Conservation (phyloP, 352 stramenopile species). For the Elongisporangium anandrum region DNA sequence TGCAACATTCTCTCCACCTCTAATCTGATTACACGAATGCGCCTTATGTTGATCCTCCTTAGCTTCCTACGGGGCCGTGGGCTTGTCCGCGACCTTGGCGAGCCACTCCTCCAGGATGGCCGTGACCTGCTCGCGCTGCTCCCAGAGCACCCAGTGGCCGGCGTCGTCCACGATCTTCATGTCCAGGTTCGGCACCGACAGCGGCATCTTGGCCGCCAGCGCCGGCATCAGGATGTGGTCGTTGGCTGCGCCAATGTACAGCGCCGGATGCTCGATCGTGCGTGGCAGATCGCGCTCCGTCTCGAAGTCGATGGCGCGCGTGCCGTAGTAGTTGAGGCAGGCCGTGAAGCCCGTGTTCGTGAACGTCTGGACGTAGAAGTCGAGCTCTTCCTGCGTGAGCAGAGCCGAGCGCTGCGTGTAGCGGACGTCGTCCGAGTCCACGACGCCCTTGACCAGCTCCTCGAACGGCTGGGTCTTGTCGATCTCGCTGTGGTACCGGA, state of each 20-base stretch:
- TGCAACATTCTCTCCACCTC: background rate
- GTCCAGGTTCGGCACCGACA: constrained; percentile 32
- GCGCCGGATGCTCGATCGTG: constrained; percentile 29
- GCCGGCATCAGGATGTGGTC: constrained; percentile 43
- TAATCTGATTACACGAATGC: background rate
- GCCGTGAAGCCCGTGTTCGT: constrained; percentile 29
- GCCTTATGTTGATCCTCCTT: background rate
- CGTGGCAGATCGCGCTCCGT: constrained; percentile 23
- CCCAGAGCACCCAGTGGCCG: constrained; percentile 36
- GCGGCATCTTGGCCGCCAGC: constrained; percentile 32
- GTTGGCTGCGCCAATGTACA: constrained; percentile 36
- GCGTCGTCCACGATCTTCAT: constrained; percentile 31
- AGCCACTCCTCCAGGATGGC: constrained; percentile 34
- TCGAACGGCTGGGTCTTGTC: constrained; percentile 13
- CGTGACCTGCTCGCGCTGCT: constrained; percentile 33
- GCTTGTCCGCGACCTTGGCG: constrained; percentile 3
- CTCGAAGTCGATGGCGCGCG: constrained; percentile 38
- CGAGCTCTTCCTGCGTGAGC: constrained; percentile 34
- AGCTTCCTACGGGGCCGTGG: background rate
- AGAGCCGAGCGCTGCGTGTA: constrained; percentile 34
- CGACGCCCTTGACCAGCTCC: constrained; percentile 18
- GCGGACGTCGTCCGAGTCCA: constrained; percentile 18
- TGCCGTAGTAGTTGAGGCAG: constrained; percentile 32
- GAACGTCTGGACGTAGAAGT: constrained; percentile 45
- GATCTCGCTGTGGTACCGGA: constrained; percentile 20